Percentiles rank a stretch among this genome's conserved stretches.
Conservation (phyloP, 1,284 basidiomycete genomes). For the Naganishia sp. region DNA sequence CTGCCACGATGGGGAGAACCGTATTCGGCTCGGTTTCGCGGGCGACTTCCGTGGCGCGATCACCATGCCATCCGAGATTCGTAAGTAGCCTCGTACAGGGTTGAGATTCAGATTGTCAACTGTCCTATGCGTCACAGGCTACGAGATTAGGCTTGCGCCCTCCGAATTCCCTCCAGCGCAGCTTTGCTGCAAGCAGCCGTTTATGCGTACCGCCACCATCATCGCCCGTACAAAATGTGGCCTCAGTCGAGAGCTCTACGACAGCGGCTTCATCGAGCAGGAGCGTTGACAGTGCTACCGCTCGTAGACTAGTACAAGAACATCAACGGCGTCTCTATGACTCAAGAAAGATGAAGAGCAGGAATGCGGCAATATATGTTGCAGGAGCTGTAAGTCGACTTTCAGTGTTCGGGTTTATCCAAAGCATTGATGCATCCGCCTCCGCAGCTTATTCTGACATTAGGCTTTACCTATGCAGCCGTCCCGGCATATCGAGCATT, state of each 20-base stretch:
- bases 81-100: not conserved
- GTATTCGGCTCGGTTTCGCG: slow-evolving; percentile 11
- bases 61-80: slow-evolving; percentile 1
- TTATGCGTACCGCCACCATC: slow-evolving; percentile 11
- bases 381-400: slow-evolving; percentile 23
- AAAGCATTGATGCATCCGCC: not conserved
- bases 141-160: too few species aligned
- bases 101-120: too few species aligned
- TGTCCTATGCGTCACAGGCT: too few species aligned
- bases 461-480: slow-evolving; percentile 90
- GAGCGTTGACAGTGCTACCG: slow-evolving; percentile 4
- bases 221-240: slow-evolving; percentile 8
- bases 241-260: not conserved
- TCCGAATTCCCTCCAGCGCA: not conserved
- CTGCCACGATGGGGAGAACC: not conserved
- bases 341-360: slow-evolving; percentile 26
- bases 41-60: not conserved
- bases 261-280: not conserved
- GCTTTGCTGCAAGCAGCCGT: slow-evolving; percentile 7
- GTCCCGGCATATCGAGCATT: slow-evolving; percentile 97
- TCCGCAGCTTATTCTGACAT: slow-evolving; percentile 69
- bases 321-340: slow-evolving; percentile 14
- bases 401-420: not conserved
- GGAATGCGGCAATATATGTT: slow-evolving; percentile 24
- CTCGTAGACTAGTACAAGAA: slow-evolving; percentile 12